Evolutionary conservation across 2,329 filamentous ascomycete genomes (phyloP), one percentile per base, ranked within the genome.

Genomic region (Arachnomyces sp.): DNA sequence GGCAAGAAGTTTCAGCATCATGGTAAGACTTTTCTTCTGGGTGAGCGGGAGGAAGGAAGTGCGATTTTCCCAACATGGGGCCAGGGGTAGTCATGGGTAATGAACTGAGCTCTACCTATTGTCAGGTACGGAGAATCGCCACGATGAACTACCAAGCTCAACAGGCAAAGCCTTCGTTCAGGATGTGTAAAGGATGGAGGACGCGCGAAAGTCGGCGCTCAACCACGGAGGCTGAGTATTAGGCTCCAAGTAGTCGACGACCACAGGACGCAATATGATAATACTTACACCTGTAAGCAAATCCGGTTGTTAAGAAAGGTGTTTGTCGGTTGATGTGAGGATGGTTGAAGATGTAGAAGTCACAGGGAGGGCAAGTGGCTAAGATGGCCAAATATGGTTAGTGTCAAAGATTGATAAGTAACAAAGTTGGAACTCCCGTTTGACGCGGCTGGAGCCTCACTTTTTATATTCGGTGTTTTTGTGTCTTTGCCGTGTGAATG

Each of bases 71-170:
- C 42, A 40, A 46, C 40, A 39, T 40, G 39, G 40, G 43, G 38
- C 40, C 34, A 48, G 44, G 39, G 38, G 38, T 41, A 46, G 40
- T 44, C 31, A 46, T 39, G 43, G 43, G 49, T 48, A 40, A 32
- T 43, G 43, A 43, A 44, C 45, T 45, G 44, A 37, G 33, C 47
- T 47, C 44, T 63, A 66, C 64, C 62, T 65, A 58, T 59, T 58
- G 56, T 66, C 58, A 68, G 56, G 56, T 57, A 58, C 56, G 57
- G 54, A 54, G 53, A 55, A 58, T 62, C 58, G 63, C 61, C 64
- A 66, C 63, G 53, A 55, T 56, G 53, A 55, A 62, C 55, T 58
- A 54, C 48, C 58, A 43, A 41, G 40, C 39, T 40, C 36, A 42
- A 31, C 49, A 28, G 43, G 34, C 39, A 40, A 34, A 38, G 42